Conservation (phyloP, 306 rosid genomes). For the Malus sylvestris region DNA sequence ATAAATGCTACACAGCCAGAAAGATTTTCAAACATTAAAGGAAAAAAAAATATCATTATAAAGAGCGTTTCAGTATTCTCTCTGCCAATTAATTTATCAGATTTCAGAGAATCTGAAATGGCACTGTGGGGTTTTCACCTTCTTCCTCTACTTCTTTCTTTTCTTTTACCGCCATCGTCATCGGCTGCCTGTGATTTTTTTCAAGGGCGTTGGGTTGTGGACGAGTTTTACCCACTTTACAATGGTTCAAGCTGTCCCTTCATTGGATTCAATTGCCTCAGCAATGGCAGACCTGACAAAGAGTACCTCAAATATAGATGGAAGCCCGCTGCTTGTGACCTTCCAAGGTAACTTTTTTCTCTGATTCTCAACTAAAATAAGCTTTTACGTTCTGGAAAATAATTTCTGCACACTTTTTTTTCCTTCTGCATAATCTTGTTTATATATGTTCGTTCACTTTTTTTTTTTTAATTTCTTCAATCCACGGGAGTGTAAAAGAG, state of each 20-base stretch:
- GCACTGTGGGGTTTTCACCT: neutral
- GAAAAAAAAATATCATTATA: neutral
- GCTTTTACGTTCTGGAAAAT: too few species aligned
- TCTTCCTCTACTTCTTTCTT: neutral
- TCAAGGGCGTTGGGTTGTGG: conserved; percentile 43
- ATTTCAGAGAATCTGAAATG: neutral
- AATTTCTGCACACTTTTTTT: too few species aligned
- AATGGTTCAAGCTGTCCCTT: conserved; percentile 41
- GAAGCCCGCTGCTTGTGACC: conserved; percentile 50
- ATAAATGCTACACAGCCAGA: neutral
- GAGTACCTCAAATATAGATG: conserved; percentile 52
- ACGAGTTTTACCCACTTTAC: conserved; percentile 42
- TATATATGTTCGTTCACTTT: too few species aligned
- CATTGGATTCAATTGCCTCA: conserved; percentile 45
- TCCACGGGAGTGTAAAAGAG: too few species aligned
- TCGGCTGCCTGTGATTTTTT: conserved; percentile 24
- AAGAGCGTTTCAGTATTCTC: neutral
- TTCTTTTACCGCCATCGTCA: neutral
- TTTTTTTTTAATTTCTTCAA: too few species aligned
- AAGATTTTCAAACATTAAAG: neutral
- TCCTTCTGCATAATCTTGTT: too few species aligned
- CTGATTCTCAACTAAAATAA: too few species aligned
- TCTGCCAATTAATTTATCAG: neutral
- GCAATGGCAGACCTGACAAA: conserved; percentile 48
- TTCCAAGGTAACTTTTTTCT: conserved; percentile 36